Conservation (phyloP, 169 alveolate genomes). For the Eimeria sp. region DNA sequence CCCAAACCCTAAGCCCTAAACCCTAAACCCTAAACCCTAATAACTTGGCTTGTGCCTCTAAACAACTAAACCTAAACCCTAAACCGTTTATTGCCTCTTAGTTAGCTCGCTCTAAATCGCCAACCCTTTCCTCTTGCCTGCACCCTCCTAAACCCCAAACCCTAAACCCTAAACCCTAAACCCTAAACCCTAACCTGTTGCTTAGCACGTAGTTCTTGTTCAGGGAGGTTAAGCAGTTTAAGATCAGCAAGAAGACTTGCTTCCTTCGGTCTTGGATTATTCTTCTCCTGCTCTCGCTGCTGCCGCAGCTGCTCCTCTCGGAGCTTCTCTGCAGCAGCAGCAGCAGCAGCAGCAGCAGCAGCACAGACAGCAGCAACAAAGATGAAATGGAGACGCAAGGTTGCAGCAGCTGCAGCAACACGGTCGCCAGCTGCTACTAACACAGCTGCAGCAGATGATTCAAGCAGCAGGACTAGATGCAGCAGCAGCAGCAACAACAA, state of each 20-base stretch:
- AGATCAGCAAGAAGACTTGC: constrained; percentile 75
- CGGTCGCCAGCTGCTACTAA: too few species aligned
- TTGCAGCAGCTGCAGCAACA: not conserved
- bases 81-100: not conserved
- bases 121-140: not conserved
- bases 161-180: constrained; percentile 26
- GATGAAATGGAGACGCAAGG: not conserved
- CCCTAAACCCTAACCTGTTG: constrained; percentile 77
- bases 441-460: too few species aligned
- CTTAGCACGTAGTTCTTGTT: constrained; percentile 75
- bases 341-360: too few species aligned
- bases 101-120: not conserved
- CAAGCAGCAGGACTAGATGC: too few species aligned
- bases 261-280: not conserved
- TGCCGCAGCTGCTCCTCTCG: too few species aligned
- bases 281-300: too few species aligned
- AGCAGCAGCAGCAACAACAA: too few species aligned
- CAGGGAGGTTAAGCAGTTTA: constrained; percentile 73
- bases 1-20: not conserved
- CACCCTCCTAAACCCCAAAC: constrained; percentile 14
- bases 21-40: constrained; percentile 9
- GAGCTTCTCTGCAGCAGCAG: not conserved
- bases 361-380: not conserved
- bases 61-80: not conserved
- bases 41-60: too few species aligned